Evolutionary conservation across 768 basidiomycete species (phyloP).

Genomic region (Tylopilus subfusipes): DNA sequence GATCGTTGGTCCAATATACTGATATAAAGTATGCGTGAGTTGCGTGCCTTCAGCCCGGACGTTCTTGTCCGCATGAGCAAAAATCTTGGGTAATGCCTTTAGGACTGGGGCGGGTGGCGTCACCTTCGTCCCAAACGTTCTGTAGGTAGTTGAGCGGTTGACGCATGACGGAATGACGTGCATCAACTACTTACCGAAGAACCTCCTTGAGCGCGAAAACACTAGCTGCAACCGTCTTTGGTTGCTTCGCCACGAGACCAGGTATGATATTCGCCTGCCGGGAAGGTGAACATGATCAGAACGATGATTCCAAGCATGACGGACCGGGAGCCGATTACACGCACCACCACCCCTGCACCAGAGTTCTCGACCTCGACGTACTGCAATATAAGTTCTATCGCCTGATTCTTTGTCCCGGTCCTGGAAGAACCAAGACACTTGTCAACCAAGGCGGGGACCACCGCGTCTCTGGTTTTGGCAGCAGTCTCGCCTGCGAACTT

Average conservation of each 20-base stretch:
- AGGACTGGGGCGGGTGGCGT: slow-evolving; percentile 76
- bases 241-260: slow-evolving; percentile 89
- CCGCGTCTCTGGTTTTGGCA: slow-evolving; percentile 71
- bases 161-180: neutral
- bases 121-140: slow-evolving; percentile 76
- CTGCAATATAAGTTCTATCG: slow-evolving; percentile 79
- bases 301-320: slow-evolving; percentile 23
- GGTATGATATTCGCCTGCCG: slow-evolving; percentile 71
- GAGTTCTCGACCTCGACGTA: slow-evolving; percentile 93
- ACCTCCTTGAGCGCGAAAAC: slow-evolving; percentile 80
- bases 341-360: slow-evolving; percentile 82
- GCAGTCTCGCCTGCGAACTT: slow-evolving; percentile 90
- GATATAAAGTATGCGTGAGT: slow-evolving; percentile 75
- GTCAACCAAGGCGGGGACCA: slow-evolving; percentile 91
- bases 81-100: slow-evolving; percentile 87
- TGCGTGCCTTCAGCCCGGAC: slow-evolving; percentile 89
- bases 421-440: slow-evolving; percentile 92
- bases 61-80: slow-evolving; percentile 90
- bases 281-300: slow-evolving; percentile 28
- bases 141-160: slow-evolving; percentile 29
- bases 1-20: slow-evolving; percentile 80
- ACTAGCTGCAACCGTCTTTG: slow-evolving; percentile 84
- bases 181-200: slow-evolving; percentile 55
- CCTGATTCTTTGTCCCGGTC: slow-evolving; percentile 85
- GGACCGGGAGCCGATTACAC: slow-evolving; percentile 37